Conservation (phyloP, 257 asterid genomes). For the Solanum lycopersicoides region DNA sequence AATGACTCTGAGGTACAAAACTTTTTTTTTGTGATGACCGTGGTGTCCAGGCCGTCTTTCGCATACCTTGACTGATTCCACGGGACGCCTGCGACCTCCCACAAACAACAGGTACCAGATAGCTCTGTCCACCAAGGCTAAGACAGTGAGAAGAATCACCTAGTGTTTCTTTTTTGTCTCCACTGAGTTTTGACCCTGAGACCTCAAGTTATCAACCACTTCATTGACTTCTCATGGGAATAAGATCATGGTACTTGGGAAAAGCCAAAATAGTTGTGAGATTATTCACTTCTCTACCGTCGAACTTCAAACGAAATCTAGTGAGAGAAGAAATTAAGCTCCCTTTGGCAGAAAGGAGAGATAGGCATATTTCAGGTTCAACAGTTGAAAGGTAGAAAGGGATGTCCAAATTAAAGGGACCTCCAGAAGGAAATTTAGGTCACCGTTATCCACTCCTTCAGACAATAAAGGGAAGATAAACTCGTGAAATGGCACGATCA, state of each 20-base stretch:
- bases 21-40: no score
- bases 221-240: not conserved
- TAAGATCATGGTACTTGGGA: not conserved
- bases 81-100: no score
- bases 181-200: no score
- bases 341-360: not conserved
- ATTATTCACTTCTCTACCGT: not conserved
- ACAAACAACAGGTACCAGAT: no score
- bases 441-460: not conserved
- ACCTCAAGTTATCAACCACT: no score
- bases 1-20: not conserved
- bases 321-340: not conserved
- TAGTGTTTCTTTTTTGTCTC: no score
- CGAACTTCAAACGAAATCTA: not conserved
- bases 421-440: not conserved
- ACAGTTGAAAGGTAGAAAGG: not conserved
- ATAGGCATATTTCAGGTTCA: not conserved
- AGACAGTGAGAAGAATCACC: no score
- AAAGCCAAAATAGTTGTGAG: not conserved
- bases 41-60: no score
- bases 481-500: not conserved
- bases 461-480: not conserved
- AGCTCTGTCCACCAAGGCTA: no score
- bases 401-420: not conserved
- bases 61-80: no score